Percentiles rank a stretch among this genome's conserved stretches.
Conservation (phyloP, 2,329 filamentous ascomycete genomes). For the Emydomyces testavorans region DNA sequence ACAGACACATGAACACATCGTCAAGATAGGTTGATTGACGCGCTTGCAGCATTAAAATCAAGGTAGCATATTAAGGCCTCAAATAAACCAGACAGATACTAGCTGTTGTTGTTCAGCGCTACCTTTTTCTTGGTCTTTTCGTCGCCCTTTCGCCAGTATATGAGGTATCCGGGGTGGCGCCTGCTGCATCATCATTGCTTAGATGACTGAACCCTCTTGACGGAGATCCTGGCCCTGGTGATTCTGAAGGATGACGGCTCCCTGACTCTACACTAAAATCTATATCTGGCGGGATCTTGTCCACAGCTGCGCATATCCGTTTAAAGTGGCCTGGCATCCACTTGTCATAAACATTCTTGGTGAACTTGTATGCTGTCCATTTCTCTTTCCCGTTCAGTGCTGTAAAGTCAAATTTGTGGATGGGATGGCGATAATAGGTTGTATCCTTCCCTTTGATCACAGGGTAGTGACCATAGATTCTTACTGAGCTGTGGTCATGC, state of each 20-base stretch:
- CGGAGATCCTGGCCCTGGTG: neutral
- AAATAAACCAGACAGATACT: no score
- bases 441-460: conserved; percentile 26
- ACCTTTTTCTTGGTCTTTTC: no score
- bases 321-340: conserved; percentile 24
- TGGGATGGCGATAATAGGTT: conserved; percentile 33
- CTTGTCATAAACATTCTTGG: conserved; percentile 29
- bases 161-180: no score
- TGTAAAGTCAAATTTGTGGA: conserved; percentile 28
- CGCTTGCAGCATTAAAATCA: no score
- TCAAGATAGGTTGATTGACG: no score
- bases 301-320: conserved; percentile 13
- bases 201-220: no score
- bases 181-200: no score
- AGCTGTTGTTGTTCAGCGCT: no score
- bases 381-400: conserved; percentile 26
- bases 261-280: conserved; percentile 2
- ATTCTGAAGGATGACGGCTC: no score
- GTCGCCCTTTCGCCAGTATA: no score
- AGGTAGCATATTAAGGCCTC: no score
- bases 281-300: conserved; percentile 10
- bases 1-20: no score
- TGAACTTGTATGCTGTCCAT: conserved; percentile 31
- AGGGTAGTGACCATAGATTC: conserved; percentile 36
- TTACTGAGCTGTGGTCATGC: conserved; percentile 25